Conservation (phyloP, 768 basidiomycete species). For the Phylloporus rhodoxanthus region DNA sequence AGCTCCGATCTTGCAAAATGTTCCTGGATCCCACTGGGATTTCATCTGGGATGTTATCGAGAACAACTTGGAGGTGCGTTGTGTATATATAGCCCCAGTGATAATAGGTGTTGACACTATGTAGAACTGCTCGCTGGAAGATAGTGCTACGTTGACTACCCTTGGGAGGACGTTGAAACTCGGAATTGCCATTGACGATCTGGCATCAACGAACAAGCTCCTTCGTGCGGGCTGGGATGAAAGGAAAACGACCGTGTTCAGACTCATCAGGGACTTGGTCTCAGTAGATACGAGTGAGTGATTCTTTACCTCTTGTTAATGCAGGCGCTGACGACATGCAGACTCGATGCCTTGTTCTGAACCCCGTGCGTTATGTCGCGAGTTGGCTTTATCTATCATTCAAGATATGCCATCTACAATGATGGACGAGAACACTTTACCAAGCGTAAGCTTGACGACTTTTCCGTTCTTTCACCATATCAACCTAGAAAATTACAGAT, state of each 20-base stretch:
- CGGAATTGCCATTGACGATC: slow-evolving; percentile 61
- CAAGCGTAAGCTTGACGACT: slow-evolving; percentile 42
- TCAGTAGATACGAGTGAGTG: slow-evolving; percentile 47
- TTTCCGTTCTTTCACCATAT: neutral
- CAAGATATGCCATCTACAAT: slow-evolving; percentile 59
- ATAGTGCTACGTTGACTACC: slow-evolving; percentile 51
- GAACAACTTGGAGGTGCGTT: slow-evolving; percentile 75
- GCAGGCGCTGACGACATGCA: neutral
- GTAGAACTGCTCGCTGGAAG: slow-evolving; percentile 58
- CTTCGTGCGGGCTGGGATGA: slow-evolving; percentile 66
- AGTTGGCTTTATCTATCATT: slow-evolving; percentile 62
- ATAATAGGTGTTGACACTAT: neutral
- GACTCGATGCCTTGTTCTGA: slow-evolving; percentile 33
- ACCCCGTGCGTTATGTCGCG: slow-evolving; percentile 63
- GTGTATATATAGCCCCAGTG: neutral
- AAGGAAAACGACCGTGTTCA: slow-evolving; percentile 46
- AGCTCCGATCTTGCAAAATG: slow-evolving; percentile 82
- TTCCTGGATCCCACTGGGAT: slow-evolving; percentile 88
- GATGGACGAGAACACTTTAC: slow-evolving; percentile 56
- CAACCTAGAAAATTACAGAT: slow-evolving; percentile 45
- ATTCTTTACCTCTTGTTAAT: neutral
- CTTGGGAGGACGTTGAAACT: slow-evolving; percentile 69
- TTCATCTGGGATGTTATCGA: slow-evolving; percentile 86
- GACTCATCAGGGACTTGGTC: slow-evolving; percentile 56
- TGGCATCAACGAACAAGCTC: slow-evolving; percentile 65